A percentile compares a stretch with the other conserved stretches of the same genome.
Conservation (phyloP, 192 early-diverging fungal genomes). For the Backusella macrospora region DNA sequence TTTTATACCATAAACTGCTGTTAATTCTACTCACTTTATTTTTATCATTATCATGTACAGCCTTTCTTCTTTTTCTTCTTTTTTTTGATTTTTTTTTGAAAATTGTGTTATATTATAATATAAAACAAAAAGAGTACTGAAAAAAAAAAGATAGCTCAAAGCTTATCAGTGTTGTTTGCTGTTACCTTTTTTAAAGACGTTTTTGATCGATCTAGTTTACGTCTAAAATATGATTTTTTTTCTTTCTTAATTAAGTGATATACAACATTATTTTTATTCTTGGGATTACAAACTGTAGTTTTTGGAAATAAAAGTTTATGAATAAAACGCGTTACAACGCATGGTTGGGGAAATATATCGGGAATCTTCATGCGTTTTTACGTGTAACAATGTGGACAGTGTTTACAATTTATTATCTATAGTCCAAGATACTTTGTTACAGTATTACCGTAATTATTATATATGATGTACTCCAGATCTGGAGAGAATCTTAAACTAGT, state of each 20-base stretch:
- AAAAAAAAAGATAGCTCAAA: neutral
- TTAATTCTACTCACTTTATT: slow-evolving; percentile 5
- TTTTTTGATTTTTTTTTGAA: neutral
- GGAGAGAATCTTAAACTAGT: no score
- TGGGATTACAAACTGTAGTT: neutral
- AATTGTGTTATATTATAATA: neutral
- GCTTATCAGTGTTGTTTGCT: no score
- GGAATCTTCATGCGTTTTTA: neutral
- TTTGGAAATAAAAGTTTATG: slow-evolving; percentile 1
- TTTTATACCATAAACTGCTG: slow-evolving; percentile 16
- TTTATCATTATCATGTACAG: slow-evolving; percentile 6
- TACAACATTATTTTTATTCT: neutral
- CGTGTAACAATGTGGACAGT: neutral
- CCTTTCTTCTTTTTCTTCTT: neutral
- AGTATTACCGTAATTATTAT: no score
- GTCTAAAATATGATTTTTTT: neutral
- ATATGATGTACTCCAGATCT: no score
- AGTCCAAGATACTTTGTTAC: no score
- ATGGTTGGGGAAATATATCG: slow-evolving; percentile 8
- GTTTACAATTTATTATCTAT: no score
- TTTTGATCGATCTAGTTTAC: neutral
- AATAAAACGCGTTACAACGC: neutral
- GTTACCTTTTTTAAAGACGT: neutral
- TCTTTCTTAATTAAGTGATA: neutral
- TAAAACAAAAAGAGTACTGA: neutral